These are phyloP conservation scores for Fragilariopsis cylindrus DNA, from an alignment of 108 stramenopile species.

Conservation along the genomic window DNA sequence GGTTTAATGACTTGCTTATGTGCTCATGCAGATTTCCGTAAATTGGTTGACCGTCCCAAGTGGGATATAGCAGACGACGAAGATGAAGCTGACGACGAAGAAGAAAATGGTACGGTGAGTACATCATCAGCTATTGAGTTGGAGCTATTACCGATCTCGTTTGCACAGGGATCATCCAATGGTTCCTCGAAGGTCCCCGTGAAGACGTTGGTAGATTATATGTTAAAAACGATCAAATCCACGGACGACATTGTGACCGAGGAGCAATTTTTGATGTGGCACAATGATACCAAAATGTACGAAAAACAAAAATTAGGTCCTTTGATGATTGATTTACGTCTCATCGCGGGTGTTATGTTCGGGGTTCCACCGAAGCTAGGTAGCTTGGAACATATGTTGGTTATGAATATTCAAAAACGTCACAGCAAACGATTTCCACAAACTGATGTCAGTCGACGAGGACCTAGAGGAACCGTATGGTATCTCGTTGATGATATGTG, in stretches of 20 bases:
- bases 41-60: slow-evolving; percentile 56
- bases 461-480: slow-evolving; percentile 83
- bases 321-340: slow-evolving; percentile 65
- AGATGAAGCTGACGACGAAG: slow-evolving; percentile 21
- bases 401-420: slow-evolving; percentile 70
- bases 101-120: slow-evolving; percentile 12
- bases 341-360: slow-evolving; percentile 79
- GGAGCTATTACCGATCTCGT: slow-evolving; percentile 48
- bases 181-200: slow-evolving; percentile 20
- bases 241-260: slow-evolving; percentile 13
- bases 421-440: slow-evolving; percentile 75
- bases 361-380: slow-evolving; percentile 76
- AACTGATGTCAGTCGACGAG: slow-evolving; percentile 63
- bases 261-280: slow-evolving; percentile 71
- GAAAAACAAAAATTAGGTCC: slow-evolving; percentile 53
- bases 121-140: slow-evolving; percentile 49
- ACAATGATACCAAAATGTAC: slow-evolving; percentile 20
- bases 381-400: slow-evolving; percentile 54
- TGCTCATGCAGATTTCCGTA: slow-evolving; percentile 68
- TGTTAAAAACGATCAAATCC: slow-evolving; percentile 13
- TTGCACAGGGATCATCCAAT: not conserved
- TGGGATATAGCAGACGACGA: slow-evolving; percentile 19
- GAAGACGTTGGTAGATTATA: slow-evolving; percentile 40
- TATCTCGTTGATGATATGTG: slow-evolving; percentile 77
- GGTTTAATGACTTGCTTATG: slow-evolving; percentile 63